Evolutionary conservation across 306 rosid genomes (phyloP).

Genomic region (Parietaria judaica): DNA sequence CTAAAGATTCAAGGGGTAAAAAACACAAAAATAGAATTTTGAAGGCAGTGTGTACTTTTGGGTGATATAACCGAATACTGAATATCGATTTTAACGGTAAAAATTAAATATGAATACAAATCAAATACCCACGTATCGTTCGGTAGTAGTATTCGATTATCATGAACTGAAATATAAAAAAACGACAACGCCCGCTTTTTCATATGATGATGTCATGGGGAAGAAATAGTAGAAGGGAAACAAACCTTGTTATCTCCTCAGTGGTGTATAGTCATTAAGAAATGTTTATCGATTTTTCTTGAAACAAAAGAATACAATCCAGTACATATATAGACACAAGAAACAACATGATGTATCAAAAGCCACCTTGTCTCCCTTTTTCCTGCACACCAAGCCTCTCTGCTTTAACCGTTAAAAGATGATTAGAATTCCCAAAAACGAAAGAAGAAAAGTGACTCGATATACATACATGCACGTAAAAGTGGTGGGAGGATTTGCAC

Average conservation of each 20-base stretch:
- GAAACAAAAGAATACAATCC: neutral
- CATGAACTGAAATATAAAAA: too few relatives aligned
- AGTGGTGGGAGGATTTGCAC: slow-evolving; percentile 19
- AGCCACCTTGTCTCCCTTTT: slow-evolving; percentile 16
- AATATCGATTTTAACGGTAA: too few relatives aligned
- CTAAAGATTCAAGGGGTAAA: too few relatives aligned
- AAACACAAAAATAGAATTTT: too few relatives aligned
- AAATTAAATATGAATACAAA: too few relatives aligned
- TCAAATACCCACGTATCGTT: too few relatives aligned
- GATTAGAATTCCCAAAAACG: neutral
- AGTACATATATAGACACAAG: slow-evolving; percentile 7
- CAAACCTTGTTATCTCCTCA: slow-evolving; percentile 8
- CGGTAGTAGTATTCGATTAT: too few relatives aligned
- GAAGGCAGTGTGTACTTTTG: too few relatives aligned
- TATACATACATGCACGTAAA: slow-evolving; percentile 10
- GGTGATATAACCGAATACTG: too few relatives aligned
- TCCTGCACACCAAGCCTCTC: neutral
- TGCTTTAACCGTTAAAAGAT: slow-evolving; percentile 15
- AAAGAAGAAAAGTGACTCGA: neutral
- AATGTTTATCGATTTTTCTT: neutral
- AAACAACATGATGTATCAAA: slow-evolving; percentile 1
- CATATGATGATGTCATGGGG: too few relatives aligned
- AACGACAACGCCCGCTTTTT: too few relatives aligned
- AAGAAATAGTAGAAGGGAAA: neutral
- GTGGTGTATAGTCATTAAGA: neutral